These are phyloP conservation scores for Boletellus ananiceps DNA, from an alignment of 768 basidiomycete species.

Conservation along the genomic window DNA sequence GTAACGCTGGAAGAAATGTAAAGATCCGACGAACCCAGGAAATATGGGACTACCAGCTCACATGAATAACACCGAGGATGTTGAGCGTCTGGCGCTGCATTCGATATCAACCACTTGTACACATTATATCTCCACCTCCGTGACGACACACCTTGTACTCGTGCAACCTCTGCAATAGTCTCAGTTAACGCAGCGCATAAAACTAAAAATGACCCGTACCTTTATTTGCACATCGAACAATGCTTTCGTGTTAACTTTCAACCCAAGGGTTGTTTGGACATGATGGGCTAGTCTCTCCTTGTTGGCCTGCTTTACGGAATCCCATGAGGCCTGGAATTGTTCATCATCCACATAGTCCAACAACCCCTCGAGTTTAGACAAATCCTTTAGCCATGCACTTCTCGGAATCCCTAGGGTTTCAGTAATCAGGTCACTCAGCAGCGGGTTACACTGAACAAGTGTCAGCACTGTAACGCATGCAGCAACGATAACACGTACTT, in stretches of 20 bases:
- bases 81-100: slow-evolving; percentile 87
- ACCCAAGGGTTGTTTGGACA: slow-evolving; percentile 65
- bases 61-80: slow-evolving; percentile 85
- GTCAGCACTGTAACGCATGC: slow-evolving; percentile 1
- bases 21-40: background rate
- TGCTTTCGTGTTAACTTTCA: slow-evolving; percentile 67
- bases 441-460: slow-evolving; percentile 73
- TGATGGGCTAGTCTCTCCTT: slow-evolving; percentile 83
- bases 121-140: background rate
- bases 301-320: slow-evolving; percentile 81
- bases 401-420: slow-evolving; percentile 72
- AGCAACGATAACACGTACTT: slow-evolving; percentile 34
- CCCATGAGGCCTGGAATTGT: slow-evolving; percentile 76
- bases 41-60: slow-evolving; percentile 32
- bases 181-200: background rate
- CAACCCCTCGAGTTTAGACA: slow-evolving; percentile 73
- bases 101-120: background rate
- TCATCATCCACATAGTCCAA: slow-evolving; percentile 68
- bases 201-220: slow-evolving; percentile 31
- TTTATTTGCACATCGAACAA: slow-evolving; percentile 93
- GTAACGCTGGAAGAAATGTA: slow-evolving; percentile 56
- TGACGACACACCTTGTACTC: slow-evolving; percentile 70
- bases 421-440: slow-evolving; percentile 80
- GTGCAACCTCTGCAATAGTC: slow-evolving; percentile 63
- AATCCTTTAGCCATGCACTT: slow-evolving; percentile 80